phyloP scores from a whole-genome alignment of 176 grass and related monocot genomes.

The Carex littledalei region DNA sequence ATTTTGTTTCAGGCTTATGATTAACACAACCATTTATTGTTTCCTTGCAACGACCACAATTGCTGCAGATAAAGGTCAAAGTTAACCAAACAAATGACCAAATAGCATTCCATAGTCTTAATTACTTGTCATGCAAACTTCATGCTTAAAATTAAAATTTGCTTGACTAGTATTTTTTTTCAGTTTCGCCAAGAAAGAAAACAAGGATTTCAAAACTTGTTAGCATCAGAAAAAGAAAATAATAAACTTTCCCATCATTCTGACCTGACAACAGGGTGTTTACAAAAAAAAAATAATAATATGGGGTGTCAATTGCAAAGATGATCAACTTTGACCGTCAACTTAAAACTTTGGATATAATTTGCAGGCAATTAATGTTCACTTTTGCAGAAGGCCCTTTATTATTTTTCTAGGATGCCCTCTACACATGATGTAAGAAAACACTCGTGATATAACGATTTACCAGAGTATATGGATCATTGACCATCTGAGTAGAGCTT shows the following conservation, averaged over 20 bases:
- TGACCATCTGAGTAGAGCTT: constrained; percentile 93
- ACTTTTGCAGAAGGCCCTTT: background rate
- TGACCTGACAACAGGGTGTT: background rate
- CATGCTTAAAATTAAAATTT: background rate
- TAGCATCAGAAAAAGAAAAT: background rate
- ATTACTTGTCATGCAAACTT: background rate
- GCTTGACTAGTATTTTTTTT: background rate
- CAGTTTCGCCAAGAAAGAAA: background rate
- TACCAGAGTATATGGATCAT: constrained; percentile 98
- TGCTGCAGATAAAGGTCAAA: background rate
- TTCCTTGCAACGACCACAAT: background rate
- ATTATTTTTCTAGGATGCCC: background rate
- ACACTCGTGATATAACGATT: background rate
- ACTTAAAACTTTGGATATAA: background rate
- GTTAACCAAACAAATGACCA: background rate
- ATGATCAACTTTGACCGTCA: background rate
- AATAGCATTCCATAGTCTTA: background rate
- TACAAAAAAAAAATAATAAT: background rate
- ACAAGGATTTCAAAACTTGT: background rate
- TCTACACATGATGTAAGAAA: background rate
- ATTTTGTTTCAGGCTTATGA: background rate
- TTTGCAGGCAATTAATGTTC: background rate
- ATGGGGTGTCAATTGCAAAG: background rate
- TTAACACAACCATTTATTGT: background rate
- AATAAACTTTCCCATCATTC: background rate